Evolutionary conservation across 495 filamentous ascomycete species (phyloP).

Genomic region (Annulohypoxylon nitens): DNA sequence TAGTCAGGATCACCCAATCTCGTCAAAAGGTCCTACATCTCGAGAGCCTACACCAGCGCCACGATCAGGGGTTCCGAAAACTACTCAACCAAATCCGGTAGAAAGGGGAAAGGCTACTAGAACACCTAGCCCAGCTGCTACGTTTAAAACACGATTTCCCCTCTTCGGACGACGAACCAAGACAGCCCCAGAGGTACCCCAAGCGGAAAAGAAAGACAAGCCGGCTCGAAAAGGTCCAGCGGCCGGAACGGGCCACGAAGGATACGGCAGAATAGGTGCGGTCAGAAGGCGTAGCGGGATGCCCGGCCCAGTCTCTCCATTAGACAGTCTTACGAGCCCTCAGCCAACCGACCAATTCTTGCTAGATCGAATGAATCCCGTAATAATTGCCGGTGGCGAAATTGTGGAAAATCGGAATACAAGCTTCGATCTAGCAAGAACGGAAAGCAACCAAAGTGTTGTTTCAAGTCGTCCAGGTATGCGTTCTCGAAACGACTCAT

Average conservation of each 20-base stretch:
- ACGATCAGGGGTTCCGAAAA: slow-evolving; percentile 45
- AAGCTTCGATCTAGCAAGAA: slow-evolving; percentile 66
- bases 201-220: slow-evolving; percentile 68
- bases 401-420: slow-evolving; percentile 70
- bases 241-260: slow-evolving; percentile 96
- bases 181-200: slow-evolving; percentile 65
- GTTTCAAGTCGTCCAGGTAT: slow-evolving; percentile 62
- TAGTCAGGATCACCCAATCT: slow-evolving; percentile 32
- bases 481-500: slow-evolving; percentile 60
- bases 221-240: slow-evolving; percentile 80
- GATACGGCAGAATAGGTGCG: slow-evolving; percentile 81
- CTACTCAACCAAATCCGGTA: slow-evolving; percentile 43
- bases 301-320: slow-evolving; percentile 63
- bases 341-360: slow-evolving; percentile 67
- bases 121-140: slow-evolving; percentile 64
- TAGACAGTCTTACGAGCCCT: slow-evolving; percentile 60
- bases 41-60: slow-evolving; percentile 58
- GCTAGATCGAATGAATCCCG: slow-evolving; percentile 83
- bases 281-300: slow-evolving; percentile 69
- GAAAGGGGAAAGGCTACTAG: slow-evolving; percentile 53
- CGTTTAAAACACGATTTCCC: slow-evolving; percentile 72
- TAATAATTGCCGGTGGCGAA: slow-evolving; percentile 84
- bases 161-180: slow-evolving; percentile 82
- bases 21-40: slow-evolving; percentile 50
- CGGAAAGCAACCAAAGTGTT: slow-evolving; percentile 74